phyloP scores from a whole-genome alignment of 73 alveolate species.

The Breviolum minutum region DNA sequence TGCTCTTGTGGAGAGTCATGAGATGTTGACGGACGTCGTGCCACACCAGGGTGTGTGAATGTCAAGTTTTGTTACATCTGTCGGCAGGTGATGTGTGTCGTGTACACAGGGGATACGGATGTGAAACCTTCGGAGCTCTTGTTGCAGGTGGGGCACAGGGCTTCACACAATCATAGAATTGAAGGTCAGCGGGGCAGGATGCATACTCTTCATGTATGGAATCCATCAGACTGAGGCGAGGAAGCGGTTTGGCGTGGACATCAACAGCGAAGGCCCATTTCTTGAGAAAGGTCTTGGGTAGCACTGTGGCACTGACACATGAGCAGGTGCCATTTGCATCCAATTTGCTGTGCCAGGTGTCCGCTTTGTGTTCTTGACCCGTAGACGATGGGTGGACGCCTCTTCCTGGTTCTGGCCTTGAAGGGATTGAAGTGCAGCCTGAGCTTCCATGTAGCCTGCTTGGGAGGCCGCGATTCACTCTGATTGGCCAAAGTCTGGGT shows the following conservation, averaged over 20 bases:
- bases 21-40: background rate
- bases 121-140: conserved; percentile 68
- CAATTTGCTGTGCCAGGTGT: background rate
- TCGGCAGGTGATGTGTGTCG: conserved; percentile 68
- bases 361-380: conserved; percentile 63
- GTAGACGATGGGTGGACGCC: conserved; percentile 89
- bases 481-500: conserved; percentile 98
- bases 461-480: conserved; percentile 96
- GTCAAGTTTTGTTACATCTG: background rate
- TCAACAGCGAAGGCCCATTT: conserved; percentile 11
- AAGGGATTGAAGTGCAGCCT: background rate
- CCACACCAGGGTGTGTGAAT: background rate
- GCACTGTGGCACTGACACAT: no score
- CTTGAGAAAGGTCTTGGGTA: background rate
- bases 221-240: conserved; percentile 23
- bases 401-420: conserved; percentile 59
- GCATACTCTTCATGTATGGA: background rate
- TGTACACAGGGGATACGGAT: conserved; percentile 85
- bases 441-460: conserved; percentile 94
- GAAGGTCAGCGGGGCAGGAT: background rate
- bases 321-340: background rate
- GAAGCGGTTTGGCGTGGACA: conserved; percentile 69
- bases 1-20: background rate
- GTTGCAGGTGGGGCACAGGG: conserved; percentile 1
- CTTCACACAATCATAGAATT: background rate